Percentiles rank a stretch among this genome's conserved stretches.
phyloP scores from a whole-genome alignment of 768 basidiomycete species.

The Suillus americanus region DNA sequence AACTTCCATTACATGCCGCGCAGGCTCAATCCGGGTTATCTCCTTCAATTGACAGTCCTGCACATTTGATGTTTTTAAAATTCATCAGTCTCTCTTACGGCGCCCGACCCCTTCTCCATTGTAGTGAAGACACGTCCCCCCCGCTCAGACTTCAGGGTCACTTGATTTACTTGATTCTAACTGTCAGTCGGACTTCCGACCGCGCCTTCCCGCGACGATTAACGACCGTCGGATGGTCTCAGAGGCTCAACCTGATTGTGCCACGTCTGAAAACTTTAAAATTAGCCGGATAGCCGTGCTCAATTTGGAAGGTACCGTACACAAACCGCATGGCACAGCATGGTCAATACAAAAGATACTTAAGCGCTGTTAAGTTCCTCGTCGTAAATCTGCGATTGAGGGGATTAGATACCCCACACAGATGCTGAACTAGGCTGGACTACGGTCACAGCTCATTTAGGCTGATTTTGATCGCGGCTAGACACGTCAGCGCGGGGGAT shows the following conservation, averaged over 20 bases:
- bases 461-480: neutral
- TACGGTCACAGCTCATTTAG: neutral
- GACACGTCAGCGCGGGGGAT: conserved; percentile 3
- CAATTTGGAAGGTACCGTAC: neutral
- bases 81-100: neutral
- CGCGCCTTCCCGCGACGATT: conserved; percentile 3
- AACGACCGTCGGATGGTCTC: neutral
- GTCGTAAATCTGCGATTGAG: conserved; percentile 4
- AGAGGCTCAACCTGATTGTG: neutral
- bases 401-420: conserved; percentile 2
- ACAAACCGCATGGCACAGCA: neutral
- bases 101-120: neutral
- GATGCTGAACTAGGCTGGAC: neutral
- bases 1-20: neutral
- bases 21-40: neutral
- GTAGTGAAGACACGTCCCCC: neutral
- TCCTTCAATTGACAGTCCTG: neutral
- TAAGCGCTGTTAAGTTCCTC: conserved; percentile 1
- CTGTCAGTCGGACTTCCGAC: neutral
- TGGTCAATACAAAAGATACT: neutral
- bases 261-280: conserved; percentile 4
- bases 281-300: conserved; percentile 1
- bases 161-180: neutral
- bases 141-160: neutral
- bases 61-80: neutral